Evolutionary conservation across 1,284 basidiomycete species (phyloP).

Genomic region (Coriolopsis trogii): DNA sequence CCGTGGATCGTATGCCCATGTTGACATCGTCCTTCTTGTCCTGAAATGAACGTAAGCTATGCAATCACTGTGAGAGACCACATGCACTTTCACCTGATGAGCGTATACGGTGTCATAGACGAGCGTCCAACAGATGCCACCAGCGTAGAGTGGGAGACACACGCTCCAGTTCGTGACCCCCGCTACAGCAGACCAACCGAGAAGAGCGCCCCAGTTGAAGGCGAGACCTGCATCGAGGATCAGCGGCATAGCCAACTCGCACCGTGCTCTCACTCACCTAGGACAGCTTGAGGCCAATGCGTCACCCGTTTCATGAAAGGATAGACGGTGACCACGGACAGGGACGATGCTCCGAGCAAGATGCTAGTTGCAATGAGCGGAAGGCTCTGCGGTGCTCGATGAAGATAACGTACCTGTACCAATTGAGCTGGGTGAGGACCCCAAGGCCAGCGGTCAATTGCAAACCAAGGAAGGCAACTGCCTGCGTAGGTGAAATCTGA

Average conservation of each 20-base stretch:
- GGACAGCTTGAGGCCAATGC: conserved; percentile 94
- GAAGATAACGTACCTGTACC: conserved; percentile 76
- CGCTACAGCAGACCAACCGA: conserved; percentile 95
- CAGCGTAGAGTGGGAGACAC: conserved; percentile 88
- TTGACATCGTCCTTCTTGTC: conserved; percentile 92
- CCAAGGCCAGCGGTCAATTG: conserved; percentile 89
- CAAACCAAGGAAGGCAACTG: conserved; percentile 80
- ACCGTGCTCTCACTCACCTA: conserved; percentile 71
- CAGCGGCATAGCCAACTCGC: background rate
- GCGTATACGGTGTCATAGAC: conserved; percentile 99
- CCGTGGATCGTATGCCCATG: conserved; percentile 93
- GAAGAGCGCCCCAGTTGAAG: conserved; percentile 97
- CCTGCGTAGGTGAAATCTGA: conserved; percentile 78
- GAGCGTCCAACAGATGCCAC: conserved; percentile 91
- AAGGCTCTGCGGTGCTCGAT: too few species aligned
- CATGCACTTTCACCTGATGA: conserved; percentile 73
- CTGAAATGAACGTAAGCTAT: conserved; percentile 43
- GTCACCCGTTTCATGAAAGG: conserved; percentile 98
- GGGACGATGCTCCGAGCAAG: conserved; percentile 86
- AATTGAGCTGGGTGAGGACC: conserved; percentile 90
- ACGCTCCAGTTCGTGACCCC: conserved; percentile 84
- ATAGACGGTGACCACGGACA: conserved; percentile 88
- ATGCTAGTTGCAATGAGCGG: conserved; percentile 65
- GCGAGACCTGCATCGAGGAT: conserved; percentile 80
- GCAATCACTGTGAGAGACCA: background rate